Evolutionary conservation across 768 basidiomycete species (phyloP), one percentile per base, ranked within the genome.

Genomic region (Tremella yokohamensis): DNA sequence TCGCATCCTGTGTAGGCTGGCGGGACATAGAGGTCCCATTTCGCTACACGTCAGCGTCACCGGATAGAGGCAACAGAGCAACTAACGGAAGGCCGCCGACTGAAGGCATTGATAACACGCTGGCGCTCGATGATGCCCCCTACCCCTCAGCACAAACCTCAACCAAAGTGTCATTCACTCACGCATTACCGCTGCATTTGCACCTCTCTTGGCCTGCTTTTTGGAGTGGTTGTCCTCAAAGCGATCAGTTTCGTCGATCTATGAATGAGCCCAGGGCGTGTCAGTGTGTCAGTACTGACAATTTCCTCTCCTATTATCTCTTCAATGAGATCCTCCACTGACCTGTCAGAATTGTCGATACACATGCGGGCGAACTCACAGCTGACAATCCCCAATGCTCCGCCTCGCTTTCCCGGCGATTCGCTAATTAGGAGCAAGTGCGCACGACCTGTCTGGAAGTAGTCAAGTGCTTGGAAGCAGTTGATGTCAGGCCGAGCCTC

Each of bases 291-390:
- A 19, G 15, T 42, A 39, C 71, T 64, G 37, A 73, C 87, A 54
- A 96, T 94, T 74, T 96, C 93, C 77, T 96, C 91, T 0, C 88
- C 86, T 18, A 97, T 89, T 61, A 98, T 96, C 82, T 94, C 92
- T 82, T 89, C 77, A 62, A 72, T 74, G 58, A 79, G 61, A 56
- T 79, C 77, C 58, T 78, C 77, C 64, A 76, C 70, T 70, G 57
- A 0, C 1, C 19, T 11, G 25, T 55, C 24, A 59, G 54, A 25
- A 39, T 12, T 15, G 38, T 38, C 52, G 25, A n/a, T 38, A 20
- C 54, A 13, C 9, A 25, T 40, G 3, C 34, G 15, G 20, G 29
- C 54, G 29, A 18, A 58, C 68, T 62, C 40, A 76, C 12, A 93
- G 82, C 1, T 93, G 62, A 97, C 85, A 6, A 97, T 89, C 1